Percentiles rank a stretch among this genome's conserved stretches.
Evolutionary conservation across 2,329 filamentous ascomycete genomes (phyloP).

Genomic region (Claviceps sp.): DNA sequence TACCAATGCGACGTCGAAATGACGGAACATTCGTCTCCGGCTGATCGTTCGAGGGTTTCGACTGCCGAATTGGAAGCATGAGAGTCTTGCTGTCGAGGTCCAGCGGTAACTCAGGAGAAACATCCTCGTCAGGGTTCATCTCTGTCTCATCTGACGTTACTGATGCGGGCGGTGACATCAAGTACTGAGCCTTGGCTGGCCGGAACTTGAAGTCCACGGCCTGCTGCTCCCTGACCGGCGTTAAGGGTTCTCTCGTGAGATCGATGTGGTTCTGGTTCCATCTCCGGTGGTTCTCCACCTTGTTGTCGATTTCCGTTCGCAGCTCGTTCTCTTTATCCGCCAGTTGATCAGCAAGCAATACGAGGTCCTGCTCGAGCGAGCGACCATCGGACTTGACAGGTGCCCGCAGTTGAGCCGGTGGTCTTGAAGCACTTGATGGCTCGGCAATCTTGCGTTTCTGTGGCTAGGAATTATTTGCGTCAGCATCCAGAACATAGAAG

Average conservation of each 20-base stretch:
- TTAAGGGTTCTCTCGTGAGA: slow-evolving; percentile 72
- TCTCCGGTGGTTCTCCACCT: slow-evolving; percentile 74
- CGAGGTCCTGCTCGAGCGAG: slow-evolving; percentile 63
- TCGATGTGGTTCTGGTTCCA: slow-evolving; percentile 90
- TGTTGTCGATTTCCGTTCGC: slow-evolving; percentile 68
- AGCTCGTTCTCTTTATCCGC: slow-evolving; percentile 74
- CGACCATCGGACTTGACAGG: slow-evolving; percentile 59
- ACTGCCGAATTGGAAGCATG: slow-evolving; percentile 27
- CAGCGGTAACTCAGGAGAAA: slow-evolving; percentile 27
- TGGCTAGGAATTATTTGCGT: slow-evolving; percentile 33
- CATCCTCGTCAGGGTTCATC: slow-evolving; percentile 30
- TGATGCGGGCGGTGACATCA: slow-evolving; percentile 51
- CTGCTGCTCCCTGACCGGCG: slow-evolving; percentile 56
- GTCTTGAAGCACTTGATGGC: slow-evolving; percentile 44
- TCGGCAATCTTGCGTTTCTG: slow-evolving; percentile 58
- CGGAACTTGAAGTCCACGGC: slow-evolving; percentile 51
- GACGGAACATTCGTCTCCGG: slow-evolving; percentile 39
- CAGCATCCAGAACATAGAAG: slow-evolving; percentile 12
- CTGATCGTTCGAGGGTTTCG: slow-evolving; percentile 25
- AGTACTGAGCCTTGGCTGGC: slow-evolving; percentile 56
- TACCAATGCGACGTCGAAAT: slow-evolving; percentile 73
- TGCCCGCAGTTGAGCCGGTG: slow-evolving; percentile 53
- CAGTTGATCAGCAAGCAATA: slow-evolving; percentile 61
- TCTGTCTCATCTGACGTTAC: slow-evolving; percentile 43
- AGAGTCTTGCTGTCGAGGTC: slow-evolving; percentile 20